Evolutionary conservation across 352 stramenopile species (phyloP), one percentile per base, ranked within the genome.

Genomic region (Globisporangium echinulatum): DNA sequence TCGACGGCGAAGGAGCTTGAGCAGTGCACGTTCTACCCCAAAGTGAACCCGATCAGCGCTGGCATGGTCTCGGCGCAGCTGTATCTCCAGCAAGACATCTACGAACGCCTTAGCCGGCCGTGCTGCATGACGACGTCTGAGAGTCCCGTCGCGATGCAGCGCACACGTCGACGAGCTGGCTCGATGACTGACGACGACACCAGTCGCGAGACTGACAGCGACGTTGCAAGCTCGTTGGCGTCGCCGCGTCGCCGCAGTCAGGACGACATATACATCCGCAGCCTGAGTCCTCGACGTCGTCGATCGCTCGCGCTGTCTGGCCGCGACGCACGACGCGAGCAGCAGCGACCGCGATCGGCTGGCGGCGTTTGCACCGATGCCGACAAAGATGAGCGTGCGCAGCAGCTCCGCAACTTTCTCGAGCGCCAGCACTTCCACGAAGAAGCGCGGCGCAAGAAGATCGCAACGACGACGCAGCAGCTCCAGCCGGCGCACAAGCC

Each of bases 71-170:
- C 83, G 5, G 85, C 85, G 0, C 85, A 94, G 59, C 70, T 92
- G 52, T 93, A 94, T 46, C 64, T 92, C 43, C 78, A 90, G 61
- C 81, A 94, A 59, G 87, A 94, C 55, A 92, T 94, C 54, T 92
- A 88, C 68, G 81, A 92, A 49, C 81, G 82, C 2, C 70, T 94
- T 19, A 94, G 84, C 56, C 80, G 78, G 3, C 78, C 80, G 0
- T 88, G 78, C 50, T 69, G 59, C 17, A 58, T 64, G 52, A 47
- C 38, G 7, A 49, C 57, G 3, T 47, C 36, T 1, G 67, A 77
- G 7, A 58, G 53, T 10, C 58, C 58, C 4, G 49, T 46, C 17
- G 54, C 52, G 46, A 46, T 37, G 15, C 42, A 51, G 13, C 55
- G 49, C 8, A 37, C 61, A 33, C 69, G 59, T 10, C 64, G 64